Conservation (phyloP, 106 monocot species). For the Dendrobium chrysotoxum region DNA sequence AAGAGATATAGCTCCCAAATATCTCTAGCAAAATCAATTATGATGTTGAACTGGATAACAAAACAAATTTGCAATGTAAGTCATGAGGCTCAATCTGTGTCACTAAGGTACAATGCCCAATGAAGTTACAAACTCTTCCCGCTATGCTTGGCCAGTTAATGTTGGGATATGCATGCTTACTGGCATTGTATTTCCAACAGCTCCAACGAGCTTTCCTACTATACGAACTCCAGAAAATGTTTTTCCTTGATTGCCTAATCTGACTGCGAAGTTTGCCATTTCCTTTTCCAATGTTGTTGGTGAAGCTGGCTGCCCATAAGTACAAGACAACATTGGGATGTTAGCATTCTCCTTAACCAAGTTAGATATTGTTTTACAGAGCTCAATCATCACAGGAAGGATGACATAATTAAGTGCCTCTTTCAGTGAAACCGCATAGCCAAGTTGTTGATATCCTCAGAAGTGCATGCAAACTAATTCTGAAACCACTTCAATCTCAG, state of each 20-base stretch:
- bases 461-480: slow-evolving; percentile 91
- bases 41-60: slow-evolving; percentile 63
- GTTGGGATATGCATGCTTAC: slow-evolving; percentile 80
- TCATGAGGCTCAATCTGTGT: slow-evolving; percentile 98
- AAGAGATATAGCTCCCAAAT: slow-evolving; percentile 89
- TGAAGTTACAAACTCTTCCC: slow-evolving; percentile 71
- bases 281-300: slow-evolving; percentile 97
- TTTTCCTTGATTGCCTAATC: slow-evolving; percentile 56
- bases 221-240: slow-evolving; percentile 43
- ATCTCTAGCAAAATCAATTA: slow-evolving; percentile 85
- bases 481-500: slow-evolving; percentile 79
- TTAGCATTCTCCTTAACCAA: slow-evolving; percentile 69
- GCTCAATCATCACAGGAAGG: slow-evolving; percentile 73
- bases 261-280: slow-evolving; percentile 81
- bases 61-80: slow-evolving; percentile 79
- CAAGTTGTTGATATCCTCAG: slow-evolving; percentile 96
- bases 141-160: slow-evolving; percentile 65
- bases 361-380: slow-evolving; percentile 49
- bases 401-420: slow-evolving; percentile 68
- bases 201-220: slow-evolving; percentile 92
- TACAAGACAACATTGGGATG: slow-evolving; percentile 85
- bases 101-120: slow-evolving; percentile 58
- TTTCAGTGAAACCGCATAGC: slow-evolving; percentile 84
- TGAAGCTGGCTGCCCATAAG: slow-evolving; percentile 99
- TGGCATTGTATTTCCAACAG: slow-evolving; percentile 97